Evolutionary conservation across 768 basidiomycete species (phyloP), one percentile per base, ranked within the genome.

Genomic region (Leucosporidium scottii): DNA sequence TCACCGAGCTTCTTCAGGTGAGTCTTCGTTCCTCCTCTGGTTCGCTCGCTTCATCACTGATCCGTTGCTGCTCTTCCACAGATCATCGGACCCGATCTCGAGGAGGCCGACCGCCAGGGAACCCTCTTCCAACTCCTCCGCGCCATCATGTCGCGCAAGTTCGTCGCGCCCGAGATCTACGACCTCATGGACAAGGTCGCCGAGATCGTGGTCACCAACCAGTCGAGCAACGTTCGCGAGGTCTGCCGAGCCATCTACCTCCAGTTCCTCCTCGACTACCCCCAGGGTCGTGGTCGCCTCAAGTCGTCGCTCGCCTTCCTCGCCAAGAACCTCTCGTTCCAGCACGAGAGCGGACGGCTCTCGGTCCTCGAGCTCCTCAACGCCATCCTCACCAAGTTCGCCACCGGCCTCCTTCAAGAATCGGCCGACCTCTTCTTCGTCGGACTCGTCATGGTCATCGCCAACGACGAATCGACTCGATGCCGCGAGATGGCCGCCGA

Each of bases 261-360:
- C 49, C 91, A 93, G 75, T 99, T 99, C 82, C 81, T 98, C 58
- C 84, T 98, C 15, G 94, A 99, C 74, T 99, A 98, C 75, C 94
- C 94, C 4, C 94, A 98, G 78, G 93, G 94, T 12, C 88, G 90
- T 72, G 91, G 90, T 2, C 86, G 94, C 18, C 82, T 99, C 12
- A 87, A 85, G 49, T 87, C 86, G 48, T 89, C 90, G 71, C 90
- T 99, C 85, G 83, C 86, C 0, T 96, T 96, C 80, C 82, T 99
- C 39, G 90, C 91, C 27, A 90, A 88, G 76, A 98, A 98, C 76
- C 80, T 97, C 48, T 87, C 90, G 3, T 99, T 97, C 76, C 84
- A 86, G 50, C 85, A 90, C 77, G 92, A 96, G 75, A 90, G 86
- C 68, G 96, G 96, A 3, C 85, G 93, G 48, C 83, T 85, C 62